Conservation (phyloP, 2,329 filamentous ascomycete species). For the Talaromyces albobiverticillius region DNA sequence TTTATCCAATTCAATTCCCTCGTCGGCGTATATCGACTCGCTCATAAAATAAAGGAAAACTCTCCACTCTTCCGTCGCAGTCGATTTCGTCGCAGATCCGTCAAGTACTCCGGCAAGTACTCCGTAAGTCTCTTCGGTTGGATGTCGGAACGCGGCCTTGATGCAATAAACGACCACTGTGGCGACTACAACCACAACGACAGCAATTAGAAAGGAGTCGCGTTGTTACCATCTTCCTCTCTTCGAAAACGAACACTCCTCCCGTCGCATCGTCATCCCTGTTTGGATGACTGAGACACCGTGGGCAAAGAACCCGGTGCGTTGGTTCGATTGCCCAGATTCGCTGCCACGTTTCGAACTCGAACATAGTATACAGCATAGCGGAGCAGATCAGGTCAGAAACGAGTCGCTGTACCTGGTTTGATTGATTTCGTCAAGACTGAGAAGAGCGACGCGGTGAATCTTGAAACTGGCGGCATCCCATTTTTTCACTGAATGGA, state of each 20-base stretch:
- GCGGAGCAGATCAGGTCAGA: too few species aligned
- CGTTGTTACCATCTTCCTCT: neutral
- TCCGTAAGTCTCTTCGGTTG: neutral
- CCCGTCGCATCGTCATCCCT: constrained; percentile 3
- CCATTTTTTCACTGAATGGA: too few species aligned
- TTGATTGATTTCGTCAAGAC: neutral
- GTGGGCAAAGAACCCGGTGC: constrained; percentile 15
- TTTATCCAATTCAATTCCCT: too few species aligned
- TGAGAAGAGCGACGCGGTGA: neutral
- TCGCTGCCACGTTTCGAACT: constrained; percentile 1
- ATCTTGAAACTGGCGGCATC: too few species aligned
- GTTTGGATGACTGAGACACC: constrained; percentile 15
- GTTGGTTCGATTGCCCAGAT: constrained; percentile 15
- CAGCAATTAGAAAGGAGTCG: neutral
- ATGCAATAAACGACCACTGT: neutral
- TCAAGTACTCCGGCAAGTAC: too few species aligned
- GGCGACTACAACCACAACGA: neutral
- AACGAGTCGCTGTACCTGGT: neutral
- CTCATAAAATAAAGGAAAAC: too few species aligned
- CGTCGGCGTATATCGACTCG: too few species aligned
- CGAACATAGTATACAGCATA: neutral
- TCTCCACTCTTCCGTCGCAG: neutral
- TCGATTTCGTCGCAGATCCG: neutral
- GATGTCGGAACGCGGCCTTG: neutral
- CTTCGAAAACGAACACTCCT: neutral